Base-by-base conservation (phyloP, 2,329 filamentous ascomycete genomes). In the Sporothrix dimorphospora region DNA sequence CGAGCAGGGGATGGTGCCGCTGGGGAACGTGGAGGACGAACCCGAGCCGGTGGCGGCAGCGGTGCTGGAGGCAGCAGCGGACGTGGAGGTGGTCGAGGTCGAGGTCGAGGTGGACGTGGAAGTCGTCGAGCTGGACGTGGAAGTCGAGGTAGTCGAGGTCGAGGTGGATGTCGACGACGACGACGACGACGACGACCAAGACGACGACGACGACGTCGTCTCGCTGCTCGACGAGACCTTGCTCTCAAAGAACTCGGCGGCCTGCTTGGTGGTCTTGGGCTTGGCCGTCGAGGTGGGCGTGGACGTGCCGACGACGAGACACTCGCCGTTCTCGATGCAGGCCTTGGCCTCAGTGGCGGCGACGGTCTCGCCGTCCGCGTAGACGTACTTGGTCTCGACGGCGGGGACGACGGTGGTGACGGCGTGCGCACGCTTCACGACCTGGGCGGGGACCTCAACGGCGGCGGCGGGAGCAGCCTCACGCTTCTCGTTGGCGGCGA, bases 281-380 rank as follows among this genome's bases (percentile, higher is more conserved):
- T 40, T 78, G 49, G 80, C 77, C 55, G 78, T 80, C 76, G 87
- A 87, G 57, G 85, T 85, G 66, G 88, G 87, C 16, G 82, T 82
- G 59, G 86, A 84, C 79, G 89, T 87, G 75, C 89, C 88, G 61
- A 91, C 83, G 66, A 92, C 83, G 63, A 91, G 85, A 83, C 89
- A 96, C 63, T 88, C 87, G 69, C 94, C 92, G 74, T 91, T 87
- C 72, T 86, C 82, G 76, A 98, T 86, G 75, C 94, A 93, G 71
- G 88, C 79, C 82, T 91, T 86, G 70, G 94, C 94, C 73, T 94
- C 87, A 0, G 87, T 81, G 73, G 87, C 82, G 70, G 85, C 83
- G 76, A 97, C 86, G 45, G 83, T 75, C 78, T 89, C 77, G 73
- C 90, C 91, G 73, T 91, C 88, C 70, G 94, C 83, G 79, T 91